Conservation (phyloP, 495 filamentous ascomycete species). For the Xylaria cubensis region DNA sequence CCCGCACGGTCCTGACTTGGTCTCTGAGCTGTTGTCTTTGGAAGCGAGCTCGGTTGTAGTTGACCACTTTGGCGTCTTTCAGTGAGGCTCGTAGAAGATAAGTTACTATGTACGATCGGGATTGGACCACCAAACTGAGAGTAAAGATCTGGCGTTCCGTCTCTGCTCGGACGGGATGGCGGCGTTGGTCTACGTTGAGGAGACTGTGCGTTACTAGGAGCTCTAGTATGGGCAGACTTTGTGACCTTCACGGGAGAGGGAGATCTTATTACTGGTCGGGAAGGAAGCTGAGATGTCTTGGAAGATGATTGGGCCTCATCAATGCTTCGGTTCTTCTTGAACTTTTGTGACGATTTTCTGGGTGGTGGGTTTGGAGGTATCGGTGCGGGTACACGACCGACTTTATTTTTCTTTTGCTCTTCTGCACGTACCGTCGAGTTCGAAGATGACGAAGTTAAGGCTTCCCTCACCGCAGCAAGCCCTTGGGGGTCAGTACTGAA, state of each 20-base stretch:
- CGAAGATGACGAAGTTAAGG: conserved; percentile 65
- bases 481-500: conserved; percentile 58
- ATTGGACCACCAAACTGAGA: conserved; percentile 63
- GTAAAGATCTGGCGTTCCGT: conserved; percentile 73
- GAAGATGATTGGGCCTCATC: conserved; percentile 34
- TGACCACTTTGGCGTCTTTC: conserved; percentile 52
- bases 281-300: conserved; percentile 39
- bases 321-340: conserved; percentile 49
- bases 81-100: conserved; percentile 58
- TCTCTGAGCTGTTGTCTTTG: conserved; percentile 36
- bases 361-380: conserved; percentile 67
- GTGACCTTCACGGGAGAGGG: conserved; percentile 40
- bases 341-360: conserved; percentile 68
- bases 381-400: conserved; percentile 52
- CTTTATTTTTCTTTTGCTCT: conserved; percentile 53
- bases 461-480: conserved; percentile 70
- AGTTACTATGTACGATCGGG: conserved; percentile 80
- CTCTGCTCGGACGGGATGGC: conserved; percentile 77
- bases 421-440: conserved; percentile 62
- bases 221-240: conserved; percentile 29
- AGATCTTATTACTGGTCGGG: conserved; percentile 41
- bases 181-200: conserved; percentile 45
- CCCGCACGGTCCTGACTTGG: conserved; percentile 33
- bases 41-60: conserved; percentile 40
- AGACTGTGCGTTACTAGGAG: conserved; percentile 38